These are phyloP conservation scores for Pestalotiopsis sp. DNA, from an alignment of 2,329 filamentous ascomycete genomes.

Conservation along the genomic window DNA sequence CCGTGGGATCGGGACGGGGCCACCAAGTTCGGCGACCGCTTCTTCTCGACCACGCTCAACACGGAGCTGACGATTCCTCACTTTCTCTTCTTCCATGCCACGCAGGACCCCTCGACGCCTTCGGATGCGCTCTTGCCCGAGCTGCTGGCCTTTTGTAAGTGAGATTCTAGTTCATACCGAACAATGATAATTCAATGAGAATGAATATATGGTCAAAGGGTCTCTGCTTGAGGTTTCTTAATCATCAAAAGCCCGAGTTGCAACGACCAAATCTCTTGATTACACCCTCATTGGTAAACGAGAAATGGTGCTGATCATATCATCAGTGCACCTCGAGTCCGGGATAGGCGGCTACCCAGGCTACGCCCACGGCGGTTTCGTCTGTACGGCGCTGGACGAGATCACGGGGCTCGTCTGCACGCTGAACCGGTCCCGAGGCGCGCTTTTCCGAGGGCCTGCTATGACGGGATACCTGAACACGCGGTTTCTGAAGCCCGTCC, in stretches of 20 bases:
- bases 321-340: constrained; percentile 35
- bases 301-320: too few relatives aligned
- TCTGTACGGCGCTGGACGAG: constrained; percentile 51
- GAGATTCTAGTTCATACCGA: too few relatives aligned
- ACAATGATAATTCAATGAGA: too few relatives aligned
- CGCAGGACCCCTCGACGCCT: neutral
- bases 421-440: constrained; percentile 30
- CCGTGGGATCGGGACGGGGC: neutral
- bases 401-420: constrained; percentile 39
- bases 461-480: constrained; percentile 13
- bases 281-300: too few relatives aligned
- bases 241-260: too few relatives aligned
- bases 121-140: neutral
- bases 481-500: neutral
- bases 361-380: constrained; percentile 50
- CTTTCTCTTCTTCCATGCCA: neutral
- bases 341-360: constrained; percentile 50
- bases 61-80: constrained; percentile 10
- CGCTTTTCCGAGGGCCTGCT: constrained; percentile 26
- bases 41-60: constrained; percentile 13
- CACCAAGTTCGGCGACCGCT: constrained; percentile 1
- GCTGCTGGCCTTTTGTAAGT: neutral
- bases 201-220: too few relatives aligned
- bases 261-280: too few relatives aligned
- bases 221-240: too few relatives aligned